Evolutionary conservation across 148 eudicot species (phyloP), one percentile per base, ranked within the genome.

Genomic region (Polygonum maritimum): DNA sequence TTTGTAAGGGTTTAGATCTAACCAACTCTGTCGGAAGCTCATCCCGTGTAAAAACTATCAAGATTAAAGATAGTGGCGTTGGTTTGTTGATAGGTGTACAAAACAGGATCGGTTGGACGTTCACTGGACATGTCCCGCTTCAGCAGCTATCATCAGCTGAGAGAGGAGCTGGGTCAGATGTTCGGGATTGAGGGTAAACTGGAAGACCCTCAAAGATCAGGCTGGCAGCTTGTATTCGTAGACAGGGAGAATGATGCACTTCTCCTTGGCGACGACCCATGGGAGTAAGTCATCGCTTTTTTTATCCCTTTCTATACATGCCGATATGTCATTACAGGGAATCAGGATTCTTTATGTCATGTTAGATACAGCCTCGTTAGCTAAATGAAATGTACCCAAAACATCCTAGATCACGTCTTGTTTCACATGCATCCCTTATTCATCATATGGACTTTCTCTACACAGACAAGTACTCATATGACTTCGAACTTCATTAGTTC

Each of bases 161-260:
- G 95, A 44, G 91, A 87, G 82, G 97, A 90, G 79, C 77, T 95
- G 90, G 98, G 92, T 65, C 91, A 82, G 87, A 92, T 95, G 99
- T 95, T 92, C 76, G 96, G 91, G 79, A 89, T 95, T 39, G 91
- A 92, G 84, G 99, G 99, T 18, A 86, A 83, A 69, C 83, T 95
- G 22, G 97, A 92, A 89, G 90, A 91, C 93, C 99, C 99, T 88
- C 92, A 84, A 83, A 95, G 99, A 92, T 95, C 99, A 95, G 99
- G 99, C 99, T 95, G 99, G 99, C 99, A 95, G 99, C 99, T 95
- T 95, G 99, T 95, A 87, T 90, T 95, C 75, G 98, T 92, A 51
- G 99, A 95, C 96, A 92, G 96, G 92, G 97, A 95, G 97, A 88
- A 92, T 10, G 99, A 95, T 75, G 85, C 83, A 12, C 99, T 95